Evolutionary conservation across 495 filamentous ascomycete genomes (phyloP).

Genomic region (Podospora bellae-mahoneyi): DNA sequence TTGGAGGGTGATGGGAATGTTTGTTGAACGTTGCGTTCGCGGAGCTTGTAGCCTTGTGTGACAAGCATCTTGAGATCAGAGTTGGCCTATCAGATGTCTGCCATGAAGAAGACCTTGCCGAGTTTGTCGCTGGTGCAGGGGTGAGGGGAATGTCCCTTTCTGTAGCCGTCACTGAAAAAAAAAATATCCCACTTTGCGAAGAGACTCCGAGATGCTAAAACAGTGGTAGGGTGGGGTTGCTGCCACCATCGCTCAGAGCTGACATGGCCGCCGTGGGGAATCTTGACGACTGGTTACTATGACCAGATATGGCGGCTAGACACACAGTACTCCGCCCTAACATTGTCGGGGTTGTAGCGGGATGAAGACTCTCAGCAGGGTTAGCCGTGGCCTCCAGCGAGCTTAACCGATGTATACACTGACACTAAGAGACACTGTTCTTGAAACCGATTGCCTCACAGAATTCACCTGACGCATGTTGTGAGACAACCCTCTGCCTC

Average conservation of each 20-base stretch:
- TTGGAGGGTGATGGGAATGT: conserved; percentile 14
- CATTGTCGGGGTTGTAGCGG: background rate
- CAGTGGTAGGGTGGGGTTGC: background rate
- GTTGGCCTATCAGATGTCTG: background rate
- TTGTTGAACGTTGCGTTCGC: conserved; percentile 7
- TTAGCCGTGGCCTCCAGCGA: background rate
- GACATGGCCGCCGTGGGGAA: background rate
- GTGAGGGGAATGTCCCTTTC: background rate
- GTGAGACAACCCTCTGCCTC: conserved; percentile 1
- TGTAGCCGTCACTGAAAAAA: background rate
- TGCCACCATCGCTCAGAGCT: background rate
- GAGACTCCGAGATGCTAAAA: background rate
- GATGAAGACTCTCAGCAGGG: background rate
- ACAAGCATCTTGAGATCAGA: background rate
- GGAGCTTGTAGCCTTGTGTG: conserved; percentile 13
- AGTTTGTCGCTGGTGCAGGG: conserved; percentile 2
- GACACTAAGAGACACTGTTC: background rate
- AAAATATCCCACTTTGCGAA: conserved; percentile 2
- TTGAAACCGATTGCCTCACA: conserved; percentile 1
- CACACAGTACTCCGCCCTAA: background rate
- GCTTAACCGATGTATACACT: background rate
- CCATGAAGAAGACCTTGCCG: background rate
- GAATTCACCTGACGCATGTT: conserved; percentile 4
- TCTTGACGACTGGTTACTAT: background rate
- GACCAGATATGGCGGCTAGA: background rate